These are phyloP conservation scores for Bullera alba DNA, from an alignment of 768 basidiomycete genomes.

Conservation along the genomic window DNA sequence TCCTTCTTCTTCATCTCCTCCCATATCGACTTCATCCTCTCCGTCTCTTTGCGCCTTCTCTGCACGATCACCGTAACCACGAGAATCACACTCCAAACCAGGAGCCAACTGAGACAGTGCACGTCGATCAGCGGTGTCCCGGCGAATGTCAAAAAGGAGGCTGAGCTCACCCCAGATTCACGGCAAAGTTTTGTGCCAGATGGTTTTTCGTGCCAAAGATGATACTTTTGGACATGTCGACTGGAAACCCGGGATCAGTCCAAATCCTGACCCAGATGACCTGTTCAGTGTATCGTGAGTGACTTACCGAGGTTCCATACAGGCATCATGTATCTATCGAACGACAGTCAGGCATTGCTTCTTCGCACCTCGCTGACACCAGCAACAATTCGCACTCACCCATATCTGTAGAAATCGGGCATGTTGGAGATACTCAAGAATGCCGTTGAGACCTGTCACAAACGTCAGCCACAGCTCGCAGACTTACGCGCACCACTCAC, in stretches of 20 bases:
- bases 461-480: background rate
- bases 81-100: constrained; percentile 19
- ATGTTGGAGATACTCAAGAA: constrained; percentile 40
- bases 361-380: background rate
- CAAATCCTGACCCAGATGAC: background rate
- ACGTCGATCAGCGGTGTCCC: background rate
- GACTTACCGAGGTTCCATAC: constrained; percentile 35
- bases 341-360: background rate
- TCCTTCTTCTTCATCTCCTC: constrained; percentile 15
- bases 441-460: constrained; percentile 27
- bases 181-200: constrained; percentile 39
- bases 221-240: constrained; percentile 39
- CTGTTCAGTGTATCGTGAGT: background rate
- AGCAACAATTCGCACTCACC: constrained; percentile 16
- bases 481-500: constrained; percentile 12
- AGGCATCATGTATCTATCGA: constrained; percentile 21
- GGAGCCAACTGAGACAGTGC: constrained; percentile 9
- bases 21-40: constrained; percentile 24
- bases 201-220: constrained; percentile 45
- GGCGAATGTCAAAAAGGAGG: background rate
- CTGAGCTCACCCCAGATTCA: constrained; percentile 37
- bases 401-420: constrained; percentile 42
- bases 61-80: constrained; percentile 13
- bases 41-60: constrained; percentile 20
- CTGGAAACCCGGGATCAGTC: constrained; percentile 3